Evolutionary conservation across 306 rosid genomes (phyloP).

Genomic region (Lupinus albus): DNA sequence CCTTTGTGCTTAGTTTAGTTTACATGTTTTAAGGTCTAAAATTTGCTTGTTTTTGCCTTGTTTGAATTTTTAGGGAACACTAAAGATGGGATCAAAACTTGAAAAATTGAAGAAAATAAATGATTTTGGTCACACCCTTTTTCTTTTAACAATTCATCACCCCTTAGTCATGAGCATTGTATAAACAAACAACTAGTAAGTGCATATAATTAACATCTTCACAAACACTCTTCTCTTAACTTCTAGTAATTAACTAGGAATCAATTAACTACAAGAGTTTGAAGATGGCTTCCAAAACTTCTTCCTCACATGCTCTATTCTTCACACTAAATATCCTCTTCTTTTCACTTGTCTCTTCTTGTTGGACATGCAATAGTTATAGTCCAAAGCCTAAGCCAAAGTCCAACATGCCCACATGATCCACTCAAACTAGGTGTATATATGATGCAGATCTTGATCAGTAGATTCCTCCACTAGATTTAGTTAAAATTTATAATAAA

Average conservation of each 20-base stretch:
- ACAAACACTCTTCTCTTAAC: slow-evolving; percentile 5
- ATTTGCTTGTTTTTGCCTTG: too few species aligned
- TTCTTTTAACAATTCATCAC: not conserved
- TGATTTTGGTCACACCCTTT: too few species aligned
- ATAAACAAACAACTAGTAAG: slow-evolving; percentile 27
- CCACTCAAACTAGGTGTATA: slow-evolving; percentile 72
- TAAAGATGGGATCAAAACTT: too few species aligned
- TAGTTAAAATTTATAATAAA: too few species aligned
- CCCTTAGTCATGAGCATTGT: slow-evolving; percentile 26
- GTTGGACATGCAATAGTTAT: slow-evolving; percentile 48
- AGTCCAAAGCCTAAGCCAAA: slow-evolving; percentile 40
- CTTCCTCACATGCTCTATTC: slow-evolving; percentile 61
- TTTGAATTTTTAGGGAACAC: too few species aligned
- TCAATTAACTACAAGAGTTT: not conserved
- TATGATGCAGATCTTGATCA: slow-evolving; percentile 68
- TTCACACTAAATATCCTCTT: slow-evolving; percentile 64
- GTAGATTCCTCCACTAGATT: slow-evolving; percentile 57
- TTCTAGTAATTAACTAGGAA: not conserved
- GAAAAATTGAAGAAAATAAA: too few species aligned
- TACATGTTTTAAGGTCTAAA: too few species aligned
- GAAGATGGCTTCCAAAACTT: slow-evolving; percentile 62
- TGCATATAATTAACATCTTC: slow-evolving; percentile 26
- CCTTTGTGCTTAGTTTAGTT: too few species aligned
- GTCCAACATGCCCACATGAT: slow-evolving; percentile 60
- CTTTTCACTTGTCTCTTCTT: slow-evolving; percentile 63